These are phyloP conservation scores for Triticum turgidum DNA, from an alignment of 176 grass and related monocot species.

Conservation along the genomic window DNA sequence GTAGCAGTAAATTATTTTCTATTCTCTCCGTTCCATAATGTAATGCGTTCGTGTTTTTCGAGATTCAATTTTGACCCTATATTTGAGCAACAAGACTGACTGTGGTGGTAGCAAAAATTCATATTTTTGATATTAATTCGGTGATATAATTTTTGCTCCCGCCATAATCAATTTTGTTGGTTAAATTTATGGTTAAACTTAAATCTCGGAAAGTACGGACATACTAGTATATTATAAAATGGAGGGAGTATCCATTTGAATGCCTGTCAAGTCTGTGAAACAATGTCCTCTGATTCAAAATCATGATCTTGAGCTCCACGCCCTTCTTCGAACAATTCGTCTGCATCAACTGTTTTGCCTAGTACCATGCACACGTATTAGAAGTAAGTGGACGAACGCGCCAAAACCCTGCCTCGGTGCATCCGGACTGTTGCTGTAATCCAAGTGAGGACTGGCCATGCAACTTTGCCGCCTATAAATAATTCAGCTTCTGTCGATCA, in stretches of 20 bases:
- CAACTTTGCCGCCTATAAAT: background rate
- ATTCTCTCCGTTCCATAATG: too few relatives aligned
- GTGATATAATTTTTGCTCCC: too few relatives aligned
- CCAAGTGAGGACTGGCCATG: background rate
- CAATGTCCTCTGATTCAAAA: background rate
- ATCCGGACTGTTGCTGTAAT: background rate
- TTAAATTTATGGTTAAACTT: too few relatives aligned
- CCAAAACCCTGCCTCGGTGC: background rate
- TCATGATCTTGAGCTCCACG: constrained; percentile 38
- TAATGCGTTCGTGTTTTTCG: too few relatives aligned
- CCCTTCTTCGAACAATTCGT: background rate
- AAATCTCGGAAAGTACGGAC: too few relatives aligned
- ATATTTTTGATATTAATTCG: too few relatives aligned
- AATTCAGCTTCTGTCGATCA: background rate
- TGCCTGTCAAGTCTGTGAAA: background rate
- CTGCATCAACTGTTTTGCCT: background rate
- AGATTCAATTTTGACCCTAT: too few relatives aligned
- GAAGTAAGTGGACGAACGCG: background rate
- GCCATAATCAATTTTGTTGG: too few relatives aligned
- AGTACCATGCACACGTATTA: background rate
- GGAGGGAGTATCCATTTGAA: too few relatives aligned
- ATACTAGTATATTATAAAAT: too few relatives aligned
- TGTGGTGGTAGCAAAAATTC: too few relatives aligned
- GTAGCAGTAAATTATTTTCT: background rate
- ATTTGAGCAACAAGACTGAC: too few relatives aligned